Percentiles rank a stretch among this genome's conserved stretches.
Evolutionary conservation across 129 eudicot species (phyloP).

Genomic region (Pittosporum tobira): DNA sequence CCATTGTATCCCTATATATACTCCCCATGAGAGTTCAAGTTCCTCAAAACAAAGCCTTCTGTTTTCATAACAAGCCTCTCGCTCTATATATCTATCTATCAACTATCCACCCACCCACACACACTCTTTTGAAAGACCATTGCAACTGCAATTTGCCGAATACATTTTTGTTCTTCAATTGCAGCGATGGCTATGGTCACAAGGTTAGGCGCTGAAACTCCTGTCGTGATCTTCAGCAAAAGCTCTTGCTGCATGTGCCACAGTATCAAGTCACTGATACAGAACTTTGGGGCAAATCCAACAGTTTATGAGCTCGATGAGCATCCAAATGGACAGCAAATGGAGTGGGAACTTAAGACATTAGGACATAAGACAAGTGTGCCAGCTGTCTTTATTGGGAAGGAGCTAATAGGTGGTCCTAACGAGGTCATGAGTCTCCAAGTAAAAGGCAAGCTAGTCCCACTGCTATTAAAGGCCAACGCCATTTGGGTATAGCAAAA

Average conservation of each 20-base stretch:
- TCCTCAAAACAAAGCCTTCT: slow-evolving; percentile 3
- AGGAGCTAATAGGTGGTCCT: slow-evolving; percentile 38
- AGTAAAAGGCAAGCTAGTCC: slow-evolving; percentile 21
- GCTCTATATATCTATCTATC: not conserved
- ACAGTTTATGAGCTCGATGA: slow-evolving; percentile 30
- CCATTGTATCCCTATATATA: not conserved
- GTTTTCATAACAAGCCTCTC: not conserved
- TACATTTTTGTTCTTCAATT: not conserved
- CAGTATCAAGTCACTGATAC: slow-evolving; percentile 24
- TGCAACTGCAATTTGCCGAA: not conserved
- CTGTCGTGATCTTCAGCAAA: slow-evolving; percentile 45
- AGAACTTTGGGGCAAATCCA: slow-evolving; percentile 36
- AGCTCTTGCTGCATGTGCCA: slow-evolving; percentile 26
- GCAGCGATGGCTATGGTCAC: slow-evolving; percentile 24
- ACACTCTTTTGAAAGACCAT: too few relatives aligned
- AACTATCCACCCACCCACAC: too few relatives aligned
- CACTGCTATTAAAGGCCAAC: slow-evolving; percentile 34
- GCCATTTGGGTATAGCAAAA: slow-evolving; percentile 30
- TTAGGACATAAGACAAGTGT: slow-evolving; percentile 27
- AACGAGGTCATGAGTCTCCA: slow-evolving; percentile 38
- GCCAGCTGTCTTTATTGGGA: slow-evolving; percentile 35
- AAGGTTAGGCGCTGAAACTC: slow-evolving; percentile 32
- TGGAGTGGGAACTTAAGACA: slow-evolving; percentile 27
- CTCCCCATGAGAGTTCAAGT: not conserved
- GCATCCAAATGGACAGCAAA: slow-evolving; percentile 21